Evolutionary conservation across 2,329 filamentous ascomycete genomes (phyloP).

Genomic region (Claviceps spartinae): DNA sequence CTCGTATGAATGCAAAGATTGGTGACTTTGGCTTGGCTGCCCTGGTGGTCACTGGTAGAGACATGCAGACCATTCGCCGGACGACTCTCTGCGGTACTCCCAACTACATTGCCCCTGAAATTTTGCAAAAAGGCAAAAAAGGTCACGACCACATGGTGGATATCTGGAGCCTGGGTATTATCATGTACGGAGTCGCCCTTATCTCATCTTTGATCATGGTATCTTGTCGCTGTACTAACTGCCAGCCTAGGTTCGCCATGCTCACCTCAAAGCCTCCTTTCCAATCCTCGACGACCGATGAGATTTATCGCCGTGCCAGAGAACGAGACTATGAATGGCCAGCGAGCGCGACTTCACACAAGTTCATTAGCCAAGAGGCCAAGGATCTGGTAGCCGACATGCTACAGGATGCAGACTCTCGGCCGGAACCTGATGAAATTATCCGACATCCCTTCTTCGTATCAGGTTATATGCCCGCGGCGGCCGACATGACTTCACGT

Average conservation of each 20-base stretch:
- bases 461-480: constrained; percentile 56
- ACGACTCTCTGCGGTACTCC: constrained; percentile 94
- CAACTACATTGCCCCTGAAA: constrained; percentile 96
- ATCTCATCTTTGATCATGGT: not conserved
- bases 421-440: constrained; percentile 64
- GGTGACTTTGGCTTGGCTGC: constrained; percentile 95
- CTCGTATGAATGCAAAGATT: constrained; percentile 93
- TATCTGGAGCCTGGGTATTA: constrained; percentile 95
- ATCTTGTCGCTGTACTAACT: constrained; percentile 1
- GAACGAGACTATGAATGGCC: constrained; percentile 74
- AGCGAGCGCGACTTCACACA: constrained; percentile 47
- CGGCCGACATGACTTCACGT: constrained; percentile 43
- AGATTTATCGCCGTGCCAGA: constrained; percentile 62
- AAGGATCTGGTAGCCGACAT: constrained; percentile 67
- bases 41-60: constrained; percentile 77
- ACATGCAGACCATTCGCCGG: constrained; percentile 70
- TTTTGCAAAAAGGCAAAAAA: constrained; percentile 83
- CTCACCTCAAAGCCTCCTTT: constrained; percentile 93
- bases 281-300: constrained; percentile 78
- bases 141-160: constrained; percentile 97
- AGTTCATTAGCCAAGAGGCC: constrained; percentile 60
- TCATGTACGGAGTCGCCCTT: constrained; percentile 50
- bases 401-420: constrained; percentile 59
- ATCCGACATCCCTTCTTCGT: constrained; percentile 71
- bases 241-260: constrained; percentile 63